Conservation (phyloP, 2,329 filamentous ascomycete species). For the Alternaria arbusti region DNA sequence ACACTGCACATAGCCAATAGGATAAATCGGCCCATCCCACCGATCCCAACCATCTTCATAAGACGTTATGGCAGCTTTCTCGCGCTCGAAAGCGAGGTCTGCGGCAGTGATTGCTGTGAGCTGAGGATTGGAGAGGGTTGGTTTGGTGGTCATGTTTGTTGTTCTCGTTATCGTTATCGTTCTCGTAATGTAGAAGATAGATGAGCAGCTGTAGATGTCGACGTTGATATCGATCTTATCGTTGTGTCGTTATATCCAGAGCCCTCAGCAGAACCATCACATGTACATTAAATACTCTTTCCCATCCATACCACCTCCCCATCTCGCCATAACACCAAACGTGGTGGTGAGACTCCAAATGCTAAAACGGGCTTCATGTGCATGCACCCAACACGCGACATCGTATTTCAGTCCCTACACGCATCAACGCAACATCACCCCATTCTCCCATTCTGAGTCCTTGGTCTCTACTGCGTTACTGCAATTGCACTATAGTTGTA, state of each 20-base stretch:
- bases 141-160: background rate
- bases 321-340: background rate
- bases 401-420: background rate
- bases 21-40: conserved; percentile 35
- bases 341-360: background rate
- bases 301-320: background rate
- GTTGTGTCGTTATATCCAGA: no score
- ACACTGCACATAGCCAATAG: conserved; percentile 31
- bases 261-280: fast-evolving
- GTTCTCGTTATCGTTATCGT: background rate
- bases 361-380: background rate
- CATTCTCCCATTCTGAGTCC: background rate
- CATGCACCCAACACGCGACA: background rate
- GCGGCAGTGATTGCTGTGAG: conserved; percentile 3
- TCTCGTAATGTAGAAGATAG: background rate
- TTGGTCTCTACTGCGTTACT: background rate
- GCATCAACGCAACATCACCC: background rate
- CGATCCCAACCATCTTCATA: conserved; percentile 37
- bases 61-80: conserved; percentile 28
- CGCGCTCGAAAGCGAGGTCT: conserved; percentile 29
- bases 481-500: background rate
- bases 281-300: background rate
- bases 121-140: background rate
- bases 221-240: background rate
- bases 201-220: background rate